A percentile compares a stretch with the other conserved stretches of the same genome.
phyloP scores from a whole-genome alignment of 176 grass and related monocot species.

The sorghum (Sorghum bicolor) region DNA sequence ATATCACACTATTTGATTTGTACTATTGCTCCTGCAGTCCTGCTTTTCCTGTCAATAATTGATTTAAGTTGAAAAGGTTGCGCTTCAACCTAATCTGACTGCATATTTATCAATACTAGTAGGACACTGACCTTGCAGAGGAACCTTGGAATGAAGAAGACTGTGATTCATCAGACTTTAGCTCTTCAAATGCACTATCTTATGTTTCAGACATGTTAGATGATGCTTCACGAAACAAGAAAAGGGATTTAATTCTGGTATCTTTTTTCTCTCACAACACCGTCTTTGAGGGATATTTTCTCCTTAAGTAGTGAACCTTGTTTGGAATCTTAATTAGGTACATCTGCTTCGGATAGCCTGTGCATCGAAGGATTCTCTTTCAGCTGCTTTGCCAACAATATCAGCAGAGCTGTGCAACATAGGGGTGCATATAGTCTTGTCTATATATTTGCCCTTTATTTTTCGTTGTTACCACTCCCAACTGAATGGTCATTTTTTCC shows the following conservation, averaged over 20 bases:
- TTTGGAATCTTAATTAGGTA: conserved; percentile 53
- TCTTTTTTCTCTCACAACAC: neutral
- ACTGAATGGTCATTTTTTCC: conserved; percentile 9
- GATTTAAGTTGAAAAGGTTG: conserved; percentile 22
- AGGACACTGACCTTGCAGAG: conserved; percentile 35
- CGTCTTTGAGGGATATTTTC: conserved; percentile 19
- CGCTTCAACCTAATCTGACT: conserved; percentile 2
- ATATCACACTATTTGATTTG: neutral
- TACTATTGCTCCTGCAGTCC: neutral
- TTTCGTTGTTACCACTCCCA: conserved; percentile 9
- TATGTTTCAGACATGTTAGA: conserved; percentile 57
- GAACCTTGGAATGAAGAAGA: conserved; percentile 38
- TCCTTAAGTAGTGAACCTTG: conserved; percentile 26
- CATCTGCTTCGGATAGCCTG: conserved; percentile 82
- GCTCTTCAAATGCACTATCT: conserved; percentile 40
- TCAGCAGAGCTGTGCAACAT: conserved; percentile 77
- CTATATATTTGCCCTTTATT: conserved; percentile 16
- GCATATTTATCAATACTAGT: conserved; percentile 32
- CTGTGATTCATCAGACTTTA: conserved; percentile 43
- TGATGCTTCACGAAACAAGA: conserved; percentile 59
- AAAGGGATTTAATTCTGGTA: conserved; percentile 91
- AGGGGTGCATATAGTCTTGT: conserved; percentile 52
- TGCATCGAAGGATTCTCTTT: conserved; percentile 71
- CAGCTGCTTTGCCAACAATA: conserved; percentile 68
- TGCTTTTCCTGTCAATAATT: conserved; percentile 19